Conservation (phyloP, 306 rosid genomes). For the Herpetospermum pedunculosum region DNA sequence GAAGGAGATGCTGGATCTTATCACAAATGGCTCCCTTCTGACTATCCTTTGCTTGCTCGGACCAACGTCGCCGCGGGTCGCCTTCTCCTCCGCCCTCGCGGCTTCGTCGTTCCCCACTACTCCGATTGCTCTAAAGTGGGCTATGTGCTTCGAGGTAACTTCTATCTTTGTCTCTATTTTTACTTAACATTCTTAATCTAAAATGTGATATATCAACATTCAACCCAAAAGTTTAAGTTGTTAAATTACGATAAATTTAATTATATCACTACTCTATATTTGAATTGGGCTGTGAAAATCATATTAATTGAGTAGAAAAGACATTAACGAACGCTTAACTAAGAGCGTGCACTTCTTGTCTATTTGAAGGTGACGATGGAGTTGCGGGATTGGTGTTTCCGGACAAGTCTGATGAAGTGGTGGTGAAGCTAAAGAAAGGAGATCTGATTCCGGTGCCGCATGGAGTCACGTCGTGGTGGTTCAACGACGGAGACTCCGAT, state of each 20-base stretch:
- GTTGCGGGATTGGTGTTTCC: slow-evolving; percentile 35
- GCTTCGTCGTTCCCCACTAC: slow-evolving; percentile 1
- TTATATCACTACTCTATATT: no score
- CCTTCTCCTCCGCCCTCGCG: slow-evolving; percentile 7
- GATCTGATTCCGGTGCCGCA: slow-evolving; percentile 42
- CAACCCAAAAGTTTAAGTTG: no score
- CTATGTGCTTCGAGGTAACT: slow-evolving; percentile 2
- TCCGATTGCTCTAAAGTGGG: slow-evolving; percentile 1
- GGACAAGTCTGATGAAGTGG: slow-evolving; percentile 24
- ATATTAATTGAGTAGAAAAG: no score
- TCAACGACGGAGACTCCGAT: slow-evolving; percentile 41
- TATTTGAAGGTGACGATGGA: slow-evolving; percentile 24
- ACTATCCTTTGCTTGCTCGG: neutral
- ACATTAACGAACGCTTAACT: no score
- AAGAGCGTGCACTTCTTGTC: no score
- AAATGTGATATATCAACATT: no score
- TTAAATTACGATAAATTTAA: no score
- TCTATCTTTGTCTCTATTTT: neutral
- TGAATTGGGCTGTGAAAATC: no score
- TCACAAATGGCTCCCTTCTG: slow-evolving; percentile 1
- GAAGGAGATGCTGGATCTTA: neutral
- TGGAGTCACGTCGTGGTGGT: slow-evolving; percentile 73
- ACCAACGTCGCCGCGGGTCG: neutral
- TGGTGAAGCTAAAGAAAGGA: slow-evolving; percentile 37
- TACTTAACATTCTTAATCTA: no score